phyloP scores from a whole-genome alignment of 2,329 filamentous ascomycete species.

The Ophiostoma angusticollis region DNA sequence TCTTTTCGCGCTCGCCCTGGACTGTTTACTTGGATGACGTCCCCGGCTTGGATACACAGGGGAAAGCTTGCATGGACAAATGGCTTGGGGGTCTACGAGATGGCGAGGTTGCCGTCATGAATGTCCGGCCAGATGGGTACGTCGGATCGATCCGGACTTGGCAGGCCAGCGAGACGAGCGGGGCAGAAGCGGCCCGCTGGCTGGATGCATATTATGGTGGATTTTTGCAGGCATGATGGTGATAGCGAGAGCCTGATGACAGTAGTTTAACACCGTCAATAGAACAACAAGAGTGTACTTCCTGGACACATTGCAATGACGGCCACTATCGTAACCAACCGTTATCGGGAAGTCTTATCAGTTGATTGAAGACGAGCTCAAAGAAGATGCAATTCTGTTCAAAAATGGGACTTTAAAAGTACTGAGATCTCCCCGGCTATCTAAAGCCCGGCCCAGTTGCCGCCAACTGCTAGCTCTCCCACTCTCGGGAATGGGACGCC shows the following conservation, averaged over 20 bases:
- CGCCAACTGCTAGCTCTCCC: too few species aligned
- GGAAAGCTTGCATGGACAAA: slow-evolving; percentile 46
- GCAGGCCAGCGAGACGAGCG: slow-evolving; percentile 35
- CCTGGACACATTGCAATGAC: too few species aligned
- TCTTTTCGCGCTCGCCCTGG: slow-evolving; percentile 53
- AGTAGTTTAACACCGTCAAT: not conserved
- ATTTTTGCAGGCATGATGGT: slow-evolving; percentile 35
- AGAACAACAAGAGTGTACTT: not conserved
- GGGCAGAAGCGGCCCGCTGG: slow-evolving; percentile 38
- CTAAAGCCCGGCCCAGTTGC: too few species aligned
- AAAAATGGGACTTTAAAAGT: too few species aligned
- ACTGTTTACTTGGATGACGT: slow-evolving; percentile 60
- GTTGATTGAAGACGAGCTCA: too few species aligned
- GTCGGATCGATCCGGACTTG: slow-evolving; percentile 47
- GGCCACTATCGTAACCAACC: too few species aligned
- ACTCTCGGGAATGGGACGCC: too few species aligned
- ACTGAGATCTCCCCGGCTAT: too few species aligned
- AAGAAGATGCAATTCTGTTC: too few species aligned
- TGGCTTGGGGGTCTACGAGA: slow-evolving; percentile 49
- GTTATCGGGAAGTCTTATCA: too few species aligned
- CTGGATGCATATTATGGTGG: slow-evolving; percentile 40
- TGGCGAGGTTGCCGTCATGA: slow-evolving; percentile 48
- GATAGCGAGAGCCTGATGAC: not conserved
- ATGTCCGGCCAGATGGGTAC: slow-evolving; percentile 62
- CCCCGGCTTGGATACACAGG: slow-evolving; percentile 39